Percentiles rank a stretch among this genome's conserved stretches.
phyloP scores from a whole-genome alignment of 805 yeast species.

The Jamesozyma piceae region DNA sequence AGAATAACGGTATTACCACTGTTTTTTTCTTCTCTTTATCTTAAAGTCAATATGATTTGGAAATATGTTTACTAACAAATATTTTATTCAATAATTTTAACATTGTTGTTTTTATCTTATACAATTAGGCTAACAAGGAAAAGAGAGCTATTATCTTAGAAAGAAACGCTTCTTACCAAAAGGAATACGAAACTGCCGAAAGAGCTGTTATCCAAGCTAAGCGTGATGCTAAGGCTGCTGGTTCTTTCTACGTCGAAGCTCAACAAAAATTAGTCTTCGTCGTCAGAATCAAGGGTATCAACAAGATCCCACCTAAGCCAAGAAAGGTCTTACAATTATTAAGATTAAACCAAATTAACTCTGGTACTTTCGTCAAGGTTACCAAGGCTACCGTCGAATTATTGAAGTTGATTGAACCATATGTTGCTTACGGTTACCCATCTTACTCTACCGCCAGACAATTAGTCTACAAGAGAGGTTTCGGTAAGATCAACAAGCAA shows the following conservation, averaged over 20 bases:
- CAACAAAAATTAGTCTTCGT: slow-evolving; percentile 91
- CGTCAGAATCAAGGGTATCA: slow-evolving; percentile 98
- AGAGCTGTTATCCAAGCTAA: slow-evolving; percentile 77
- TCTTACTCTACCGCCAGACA: slow-evolving; percentile 83
- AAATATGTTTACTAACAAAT: no score
- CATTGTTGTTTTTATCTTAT: neutral
- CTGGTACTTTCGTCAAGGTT: slow-evolving; percentile 89
- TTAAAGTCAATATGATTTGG: no score
- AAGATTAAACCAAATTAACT: slow-evolving; percentile 88
- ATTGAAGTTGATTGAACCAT: slow-evolving; percentile 89
- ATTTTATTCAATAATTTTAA: neutral
- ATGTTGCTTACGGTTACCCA: slow-evolving; percentile 97
- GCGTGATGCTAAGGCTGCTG: slow-evolving; percentile 90
- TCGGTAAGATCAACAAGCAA: slow-evolving; percentile 94
- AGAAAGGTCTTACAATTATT: slow-evolving; percentile 94
- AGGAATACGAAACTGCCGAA: slow-evolving; percentile 90
- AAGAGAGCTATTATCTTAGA: slow-evolving; percentile 68
- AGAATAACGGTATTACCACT: neutral
- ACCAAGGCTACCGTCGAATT: slow-evolving; percentile 93
- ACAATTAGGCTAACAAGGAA: slow-evolving; percentile 39
- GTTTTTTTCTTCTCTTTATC: no score
- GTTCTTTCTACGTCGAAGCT: slow-evolving; percentile 91
- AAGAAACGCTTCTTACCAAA: slow-evolving; percentile 94
- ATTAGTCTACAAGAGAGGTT: slow-evolving; percentile 94
- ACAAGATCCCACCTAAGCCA: slow-evolving; percentile 98